phyloP scores from a whole-genome alignment of 352 stramenopile genomes.

The Peronospora tabacina region DNA sequence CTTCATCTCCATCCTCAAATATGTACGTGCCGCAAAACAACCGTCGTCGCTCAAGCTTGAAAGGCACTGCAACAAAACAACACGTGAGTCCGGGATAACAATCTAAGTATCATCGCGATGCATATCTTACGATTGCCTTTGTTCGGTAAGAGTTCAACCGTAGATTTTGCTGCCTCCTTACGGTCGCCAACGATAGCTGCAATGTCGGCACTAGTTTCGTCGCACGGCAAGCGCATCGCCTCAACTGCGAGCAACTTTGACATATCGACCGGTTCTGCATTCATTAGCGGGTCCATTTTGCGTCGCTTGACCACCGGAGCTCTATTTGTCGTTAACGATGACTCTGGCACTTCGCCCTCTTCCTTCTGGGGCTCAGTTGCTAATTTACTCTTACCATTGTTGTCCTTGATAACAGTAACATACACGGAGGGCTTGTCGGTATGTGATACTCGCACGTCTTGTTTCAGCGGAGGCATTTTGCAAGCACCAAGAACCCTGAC shows the following conservation, averaged over 20 bases:
- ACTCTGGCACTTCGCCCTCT: slow-evolving; percentile 25
- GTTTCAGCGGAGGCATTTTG: slow-evolving; percentile 10
- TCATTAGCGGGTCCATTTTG: slow-evolving; percentile 30
- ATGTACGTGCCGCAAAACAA: slow-evolving; percentile 64
- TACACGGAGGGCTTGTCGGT: slow-evolving; percentile 4
- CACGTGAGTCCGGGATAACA: slow-evolving; percentile 4
- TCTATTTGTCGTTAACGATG: slow-evolving; percentile 6
- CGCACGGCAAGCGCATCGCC: slow-evolving; percentile 40
- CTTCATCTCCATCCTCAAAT: slow-evolving; percentile 77
- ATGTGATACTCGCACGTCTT: neutral
- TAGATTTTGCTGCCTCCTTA: slow-evolving; percentile 24
- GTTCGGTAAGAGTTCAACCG: slow-evolving; percentile 22
- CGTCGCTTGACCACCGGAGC: slow-evolving; percentile 33
- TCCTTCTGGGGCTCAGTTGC: slow-evolving; percentile 14
- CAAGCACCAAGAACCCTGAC: slow-evolving; percentile 11
- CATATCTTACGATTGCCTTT: slow-evolving; percentile 27
- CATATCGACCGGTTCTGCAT: slow-evolving; percentile 14
- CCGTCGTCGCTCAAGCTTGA: slow-evolving; percentile 45
- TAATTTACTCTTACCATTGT: slow-evolving; percentile 8
- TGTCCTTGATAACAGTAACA: slow-evolving; percentile 13
- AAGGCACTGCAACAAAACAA: slow-evolving; percentile 27
- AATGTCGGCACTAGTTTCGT: slow-evolving; percentile 54
- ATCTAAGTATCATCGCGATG: neutral
- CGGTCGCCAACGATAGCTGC: slow-evolving; percentile 37
- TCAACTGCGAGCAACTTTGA: slow-evolving; percentile 34